These are phyloP conservation scores for Backusella luteola DNA, from an alignment of 192 early-diverging fungal species.

Conservation along the genomic window DNA sequence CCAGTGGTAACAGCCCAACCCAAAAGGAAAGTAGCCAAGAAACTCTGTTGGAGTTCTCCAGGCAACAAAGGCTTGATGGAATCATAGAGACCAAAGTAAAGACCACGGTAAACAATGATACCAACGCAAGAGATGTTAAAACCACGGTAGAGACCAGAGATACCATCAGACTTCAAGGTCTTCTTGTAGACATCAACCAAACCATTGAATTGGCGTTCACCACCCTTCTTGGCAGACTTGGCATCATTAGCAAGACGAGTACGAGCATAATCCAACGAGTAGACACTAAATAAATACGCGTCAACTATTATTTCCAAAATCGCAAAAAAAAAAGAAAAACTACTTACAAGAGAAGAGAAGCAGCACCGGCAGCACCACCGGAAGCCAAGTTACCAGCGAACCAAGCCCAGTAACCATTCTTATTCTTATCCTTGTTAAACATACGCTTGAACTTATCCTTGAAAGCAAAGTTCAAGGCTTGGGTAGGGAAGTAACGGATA, in stretches of 20 bases:
- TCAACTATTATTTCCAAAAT: not conserved
- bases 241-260: conserved; percentile 94
- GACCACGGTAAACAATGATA: conserved; percentile 87
- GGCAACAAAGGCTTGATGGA: conserved; percentile 53
- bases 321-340: not conserved
- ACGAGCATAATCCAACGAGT: conserved; percentile 96
- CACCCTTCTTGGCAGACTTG: conserved; percentile 70
- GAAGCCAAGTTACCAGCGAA: conserved; percentile 92
- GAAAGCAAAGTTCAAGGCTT: conserved; percentile 97
- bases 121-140: conserved; percentile 88
- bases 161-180: conserved; percentile 78
- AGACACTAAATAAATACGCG: conserved; percentile 64
- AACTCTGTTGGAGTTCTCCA: conserved; percentile 28
- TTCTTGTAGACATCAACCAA: conserved; percentile 85
- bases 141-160: conserved; percentile 95
- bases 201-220: conserved; percentile 89
- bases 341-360: conserved; percentile 67
- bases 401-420: conserved; percentile 78
- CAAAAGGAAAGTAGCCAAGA: conserved; percentile 42
- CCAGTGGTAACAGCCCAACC: conserved; percentile 79
- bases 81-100: conserved; percentile 79
- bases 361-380: conserved; percentile 93
- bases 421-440: conserved; percentile 78
- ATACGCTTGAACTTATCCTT: conserved; percentile 95
- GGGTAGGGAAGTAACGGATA: conserved; percentile 98